phyloP scores from a whole-genome alignment of 1,284 basidiomycete genomes.

The Malassezia sp. region DNA sequence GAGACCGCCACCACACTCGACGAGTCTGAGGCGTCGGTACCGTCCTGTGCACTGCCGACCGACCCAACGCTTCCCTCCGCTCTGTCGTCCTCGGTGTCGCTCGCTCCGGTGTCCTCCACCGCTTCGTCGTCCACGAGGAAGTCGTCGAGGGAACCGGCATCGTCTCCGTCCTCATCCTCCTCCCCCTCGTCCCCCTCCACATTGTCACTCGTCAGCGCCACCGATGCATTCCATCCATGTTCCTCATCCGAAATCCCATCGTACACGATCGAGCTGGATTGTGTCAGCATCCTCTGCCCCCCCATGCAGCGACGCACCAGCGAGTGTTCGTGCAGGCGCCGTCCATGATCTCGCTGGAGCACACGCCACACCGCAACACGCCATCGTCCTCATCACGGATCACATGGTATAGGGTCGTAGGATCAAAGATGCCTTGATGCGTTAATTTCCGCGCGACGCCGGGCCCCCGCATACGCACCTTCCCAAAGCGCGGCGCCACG shows the following conservation, averaged over 20 bases:
- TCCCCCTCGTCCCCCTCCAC: slow-evolving; percentile 1
- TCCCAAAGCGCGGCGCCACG: slow-evolving; percentile 15
- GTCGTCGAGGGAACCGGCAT: slow-evolving; percentile 15
- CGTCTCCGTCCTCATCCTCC: slow-evolving; percentile 8
- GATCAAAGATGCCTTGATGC: slow-evolving; percentile 9
- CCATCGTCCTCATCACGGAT: slow-evolving; percentile 36
- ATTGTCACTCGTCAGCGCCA: slow-evolving; percentile 7
- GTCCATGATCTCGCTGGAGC: slow-evolving; percentile 34
- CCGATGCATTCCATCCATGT: neutral
- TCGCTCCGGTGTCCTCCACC: too few relatives aligned
- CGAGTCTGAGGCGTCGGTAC: neutral
- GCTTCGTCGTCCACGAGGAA: slow-evolving; percentile 12
- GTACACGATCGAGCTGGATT: slow-evolving; percentile 8
- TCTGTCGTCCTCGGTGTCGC: too few relatives aligned
- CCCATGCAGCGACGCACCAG: slow-evolving; percentile 23
- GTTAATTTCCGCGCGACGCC: too few relatives aligned
- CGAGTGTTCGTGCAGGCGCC: slow-evolving; percentile 27
- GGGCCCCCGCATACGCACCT: too few relatives aligned
- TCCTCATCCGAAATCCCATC: slow-evolving; percentile 14
- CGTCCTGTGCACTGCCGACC: too few relatives aligned
- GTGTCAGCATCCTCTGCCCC: too few relatives aligned
- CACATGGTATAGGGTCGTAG: slow-evolving; percentile 17
- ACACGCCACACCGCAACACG: slow-evolving; percentile 33
- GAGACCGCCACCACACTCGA: slow-evolving; percentile 7
- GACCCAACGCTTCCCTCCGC: too few relatives aligned